phyloP scores from a whole-genome alignment of 2,329 filamentous ascomycete species.

The Penicillium sp. region DNA sequence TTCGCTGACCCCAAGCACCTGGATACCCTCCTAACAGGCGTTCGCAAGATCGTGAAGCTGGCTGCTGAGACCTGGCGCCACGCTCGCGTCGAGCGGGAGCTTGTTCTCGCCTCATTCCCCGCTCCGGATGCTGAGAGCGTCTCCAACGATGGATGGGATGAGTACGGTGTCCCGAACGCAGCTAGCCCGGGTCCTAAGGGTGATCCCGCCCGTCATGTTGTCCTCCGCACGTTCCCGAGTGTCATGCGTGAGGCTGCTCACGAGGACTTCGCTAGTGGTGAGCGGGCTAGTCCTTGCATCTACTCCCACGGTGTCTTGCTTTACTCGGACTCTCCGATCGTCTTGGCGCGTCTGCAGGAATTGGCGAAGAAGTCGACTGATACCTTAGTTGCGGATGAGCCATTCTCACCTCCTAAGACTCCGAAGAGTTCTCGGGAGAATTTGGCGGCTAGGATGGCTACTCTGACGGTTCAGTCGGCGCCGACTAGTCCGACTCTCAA shows the following conservation, averaged over 20 bases:
- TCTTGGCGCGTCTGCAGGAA: slow-evolving; percentile 43
- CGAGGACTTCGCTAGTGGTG: slow-evolving; percentile 49
- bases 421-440: slow-evolving; percentile 8
- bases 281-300: slow-evolving; percentile 46
- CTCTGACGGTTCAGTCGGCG: slow-evolving; percentile 17
- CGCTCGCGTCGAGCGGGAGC: slow-evolving; percentile 58
- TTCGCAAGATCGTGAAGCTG: slow-evolving; percentile 58
- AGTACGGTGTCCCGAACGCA: slow-evolving; percentile 32
- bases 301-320: slow-evolving; percentile 53
- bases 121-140: slow-evolving; percentile 37
- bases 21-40: slow-evolving; percentile 52
- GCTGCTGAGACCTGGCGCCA: slow-evolving; percentile 61
- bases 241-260: slow-evolving; percentile 55
- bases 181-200: slow-evolving; percentile 10
- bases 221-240: slow-evolving; percentile 55
- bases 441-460: slow-evolving; percentile 5
- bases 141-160: slow-evolving; percentile 39
- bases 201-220: slow-evolving; percentile 41
- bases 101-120: slow-evolving; percentile 55
- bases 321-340: slow-evolving; percentile 50
- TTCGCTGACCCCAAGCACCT: slow-evolving; percentile 54
- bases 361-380: slow-evolving; percentile 34
- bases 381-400: slow-evolving; percentile 9
- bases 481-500: slow-evolving; percentile 19
- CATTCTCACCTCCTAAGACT: slow-evolving; percentile 10